Conservation (phyloP, 306 rosid genomes). For the Malus sieversii region DNA sequence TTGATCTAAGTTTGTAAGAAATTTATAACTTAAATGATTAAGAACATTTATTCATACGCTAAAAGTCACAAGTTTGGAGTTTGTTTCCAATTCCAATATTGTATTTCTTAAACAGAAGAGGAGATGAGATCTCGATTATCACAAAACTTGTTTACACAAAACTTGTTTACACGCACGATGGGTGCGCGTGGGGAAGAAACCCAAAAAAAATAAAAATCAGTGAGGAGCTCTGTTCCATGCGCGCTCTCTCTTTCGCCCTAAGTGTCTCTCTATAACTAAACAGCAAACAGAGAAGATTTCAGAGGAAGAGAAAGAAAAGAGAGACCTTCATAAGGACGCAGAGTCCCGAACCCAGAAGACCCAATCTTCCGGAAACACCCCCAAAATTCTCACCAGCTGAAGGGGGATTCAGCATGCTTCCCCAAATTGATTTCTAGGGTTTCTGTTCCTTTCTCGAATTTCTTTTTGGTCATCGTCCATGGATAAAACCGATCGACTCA, state of each 20-base stretch:
- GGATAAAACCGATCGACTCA: conserved; percentile 15
- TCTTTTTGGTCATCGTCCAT: neutral
- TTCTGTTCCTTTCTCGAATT: conserved; percentile 8
- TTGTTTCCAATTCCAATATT: no score
- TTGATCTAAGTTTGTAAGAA: no score
- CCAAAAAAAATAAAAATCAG: conserved; percentile 6
- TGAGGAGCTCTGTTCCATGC: conserved; percentile 11
- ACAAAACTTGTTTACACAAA: neutral
- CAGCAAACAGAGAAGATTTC: conserved; percentile 3
- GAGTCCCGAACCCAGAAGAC: neutral
- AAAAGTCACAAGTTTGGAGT: no score
- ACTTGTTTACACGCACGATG: neutral
- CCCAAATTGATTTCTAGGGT: conserved; percentile 55
- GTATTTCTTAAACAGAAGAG: no score
- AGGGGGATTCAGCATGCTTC: conserved; percentile 4
- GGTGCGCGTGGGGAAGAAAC: conserved; percentile 10
- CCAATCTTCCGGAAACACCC: conserved; percentile 15
- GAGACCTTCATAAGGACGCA: neutral
- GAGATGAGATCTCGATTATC: neutral
- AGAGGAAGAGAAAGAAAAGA: neutral
- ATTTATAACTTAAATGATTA: no score
- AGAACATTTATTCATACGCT: no score
- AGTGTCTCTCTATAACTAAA: conserved; percentile 11
- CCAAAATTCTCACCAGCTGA: neutral
- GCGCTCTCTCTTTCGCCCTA: conserved; percentile 17